Conservation (phyloP, 2,329 filamentous ascomycete species). For the Xylariales sp. region DNA sequence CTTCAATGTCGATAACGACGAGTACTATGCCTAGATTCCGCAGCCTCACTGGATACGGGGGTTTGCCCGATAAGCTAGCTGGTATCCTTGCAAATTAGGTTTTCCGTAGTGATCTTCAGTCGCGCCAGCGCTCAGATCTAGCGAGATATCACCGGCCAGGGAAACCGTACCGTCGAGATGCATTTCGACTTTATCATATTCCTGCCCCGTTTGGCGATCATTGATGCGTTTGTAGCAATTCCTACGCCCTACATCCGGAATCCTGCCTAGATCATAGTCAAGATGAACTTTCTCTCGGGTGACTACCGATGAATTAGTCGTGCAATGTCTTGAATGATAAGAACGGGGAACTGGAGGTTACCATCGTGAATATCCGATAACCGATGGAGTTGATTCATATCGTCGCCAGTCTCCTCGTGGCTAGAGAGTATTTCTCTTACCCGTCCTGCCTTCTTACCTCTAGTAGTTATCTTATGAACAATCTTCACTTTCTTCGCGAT, state of each 20-base stretch:
- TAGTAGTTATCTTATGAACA: background rate
- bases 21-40: too few relatives aligned
- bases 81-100: background rate
- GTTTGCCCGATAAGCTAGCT: background rate
- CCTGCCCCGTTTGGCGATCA: background rate
- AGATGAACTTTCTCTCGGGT: background rate
- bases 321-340: background rate
- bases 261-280: background rate
- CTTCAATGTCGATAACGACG: too few relatives aligned
- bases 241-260: background rate
- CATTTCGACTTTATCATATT: background rate
- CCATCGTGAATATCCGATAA: background rate
- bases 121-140: background rate
- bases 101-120: background rate
- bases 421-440: background rate
- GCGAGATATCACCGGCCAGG: background rate
- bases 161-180: background rate
- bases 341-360: background rate
- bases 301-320: background rate
- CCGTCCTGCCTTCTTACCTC: slow-evolving; percentile 8
- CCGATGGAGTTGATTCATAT: background rate
- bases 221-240: background rate
- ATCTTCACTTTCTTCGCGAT: slow-evolving; percentile 9
- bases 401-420: background rate
- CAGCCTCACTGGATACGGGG: too few relatives aligned